A percentile compares a stretch with the other conserved stretches of the same genome.
Evolutionary conservation across 2,329 filamentous ascomycete genomes (phyloP).

Genomic region (Albifimbria verrucaria): DNA sequence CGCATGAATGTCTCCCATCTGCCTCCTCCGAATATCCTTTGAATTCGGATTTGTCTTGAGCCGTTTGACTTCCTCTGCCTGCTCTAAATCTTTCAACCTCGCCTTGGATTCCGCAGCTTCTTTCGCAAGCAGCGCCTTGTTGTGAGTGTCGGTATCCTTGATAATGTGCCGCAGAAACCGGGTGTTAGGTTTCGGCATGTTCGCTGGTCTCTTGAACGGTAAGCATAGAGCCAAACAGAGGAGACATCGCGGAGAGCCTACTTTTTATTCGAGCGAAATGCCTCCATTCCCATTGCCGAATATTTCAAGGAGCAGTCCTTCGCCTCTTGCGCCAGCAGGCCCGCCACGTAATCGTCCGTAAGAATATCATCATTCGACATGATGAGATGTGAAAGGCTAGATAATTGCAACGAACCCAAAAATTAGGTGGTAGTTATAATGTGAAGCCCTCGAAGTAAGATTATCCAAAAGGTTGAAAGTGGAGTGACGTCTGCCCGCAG

Average conservation of each 20-base stretch:
- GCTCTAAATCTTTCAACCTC: slow-evolving; percentile 61
- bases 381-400: too few species aligned
- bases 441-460: too few species aligned
- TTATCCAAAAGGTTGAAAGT: not conserved
- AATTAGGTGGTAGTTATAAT: too few species aligned
- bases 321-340: slow-evolving; percentile 77
- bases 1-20: slow-evolving; percentile 59
- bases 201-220: slow-evolving; percentile 49
- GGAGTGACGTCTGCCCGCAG: not conserved
- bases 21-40: slow-evolving; percentile 52
- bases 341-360: slow-evolving; percentile 76
- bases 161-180: slow-evolving; percentile 86
- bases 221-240: slow-evolving; percentile 12
- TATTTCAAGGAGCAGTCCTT: slow-evolving; percentile 70
- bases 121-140: slow-evolving; percentile 78
- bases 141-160: slow-evolving; percentile 83
- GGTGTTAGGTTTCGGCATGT: slow-evolving; percentile 84
- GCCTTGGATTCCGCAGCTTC: slow-evolving; percentile 77
- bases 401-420: not conserved
- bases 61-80: slow-evolving; percentile 40
- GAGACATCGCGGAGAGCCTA: slow-evolving; percentile 28
- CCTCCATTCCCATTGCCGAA: slow-evolving; percentile 69
- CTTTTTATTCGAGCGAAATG: slow-evolving; percentile 51
- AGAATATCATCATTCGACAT: slow-evolving; percentile 50
- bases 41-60: slow-evolving; percentile 42